These are phyloP conservation scores for Boechera divaricarpa DNA, from an alignment of 345 rosid genomes.

Conservation along the genomic window DNA sequence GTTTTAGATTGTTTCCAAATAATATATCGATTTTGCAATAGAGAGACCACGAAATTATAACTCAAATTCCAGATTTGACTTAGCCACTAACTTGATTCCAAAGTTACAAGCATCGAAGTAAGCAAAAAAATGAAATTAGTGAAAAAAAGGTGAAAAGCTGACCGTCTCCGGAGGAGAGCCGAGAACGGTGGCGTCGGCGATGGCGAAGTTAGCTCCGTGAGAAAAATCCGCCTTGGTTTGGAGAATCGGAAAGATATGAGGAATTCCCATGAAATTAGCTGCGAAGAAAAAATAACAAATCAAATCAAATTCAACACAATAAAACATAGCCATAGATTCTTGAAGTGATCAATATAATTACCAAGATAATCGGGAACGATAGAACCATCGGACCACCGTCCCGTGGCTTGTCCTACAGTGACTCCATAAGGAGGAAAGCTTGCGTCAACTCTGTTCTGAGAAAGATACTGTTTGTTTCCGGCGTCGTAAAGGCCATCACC, in stretches of 20 bases:
- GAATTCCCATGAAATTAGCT: conserved; percentile 45
- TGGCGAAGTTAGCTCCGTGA: conserved; percentile 49
- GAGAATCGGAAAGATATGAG: conserved; percentile 40
- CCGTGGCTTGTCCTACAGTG: conserved; percentile 41
- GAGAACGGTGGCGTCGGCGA: conserved; percentile 47
- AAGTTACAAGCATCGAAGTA: not conserved
- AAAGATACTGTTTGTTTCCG: conserved; percentile 46
- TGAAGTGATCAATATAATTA: not conserved
- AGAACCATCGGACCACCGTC: conserved; percentile 54
- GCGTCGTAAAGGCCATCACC: conserved; percentile 47
- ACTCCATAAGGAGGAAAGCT: conserved; percentile 50
- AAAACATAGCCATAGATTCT: not conserved
- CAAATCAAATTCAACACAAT: not conserved
- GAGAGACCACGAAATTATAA: not conserved
- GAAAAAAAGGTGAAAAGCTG: not conserved
- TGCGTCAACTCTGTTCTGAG: conserved; percentile 36
- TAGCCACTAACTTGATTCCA: not conserved
- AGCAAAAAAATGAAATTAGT: not conserved
- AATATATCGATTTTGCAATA: not conserved
- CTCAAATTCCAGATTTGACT: not conserved
- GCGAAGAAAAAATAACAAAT: no score
- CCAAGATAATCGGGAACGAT: conserved; percentile 51
- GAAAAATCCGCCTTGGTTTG: conserved; percentile 32
- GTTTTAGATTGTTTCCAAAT: not conserved
- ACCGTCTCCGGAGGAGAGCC: conserved; percentile 44